Conservation (phyloP, 768 basidiomycete species). For the Mycena maculata region DNA sequence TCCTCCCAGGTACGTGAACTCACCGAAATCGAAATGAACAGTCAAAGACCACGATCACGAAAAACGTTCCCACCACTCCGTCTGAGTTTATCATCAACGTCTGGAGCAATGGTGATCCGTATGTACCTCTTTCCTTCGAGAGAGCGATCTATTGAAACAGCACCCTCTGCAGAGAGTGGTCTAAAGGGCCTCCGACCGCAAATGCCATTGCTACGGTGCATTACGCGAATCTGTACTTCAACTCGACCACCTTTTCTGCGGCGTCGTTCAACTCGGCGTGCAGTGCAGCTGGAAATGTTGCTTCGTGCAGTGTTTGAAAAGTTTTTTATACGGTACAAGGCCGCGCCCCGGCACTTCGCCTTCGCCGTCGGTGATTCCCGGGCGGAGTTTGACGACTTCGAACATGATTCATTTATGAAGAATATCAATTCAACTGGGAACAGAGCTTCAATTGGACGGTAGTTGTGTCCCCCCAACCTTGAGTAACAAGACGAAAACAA, state of each 20-base stretch:
- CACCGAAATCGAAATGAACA: neutral
- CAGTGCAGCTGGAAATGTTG: constrained; percentile 24
- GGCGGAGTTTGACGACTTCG: too few species aligned
- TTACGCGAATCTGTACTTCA: constrained; percentile 33
- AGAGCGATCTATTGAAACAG: too few species aligned
- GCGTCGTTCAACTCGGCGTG: constrained; percentile 27
- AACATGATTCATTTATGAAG: too few species aligned
- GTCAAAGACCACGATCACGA: constrained; percentile 23
- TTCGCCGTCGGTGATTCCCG: too few species aligned
- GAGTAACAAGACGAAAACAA: too few species aligned
- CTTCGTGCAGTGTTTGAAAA: constrained; percentile 31
- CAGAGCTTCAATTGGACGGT: too few species aligned
- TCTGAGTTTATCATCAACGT: too few species aligned
- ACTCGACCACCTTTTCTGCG: constrained; percentile 29
- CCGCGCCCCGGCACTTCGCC: too few species aligned
- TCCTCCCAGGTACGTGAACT: too few species aligned
- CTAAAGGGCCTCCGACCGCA: constrained; percentile 31
- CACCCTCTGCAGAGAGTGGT: constrained; percentile 7
- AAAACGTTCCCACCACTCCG: neutral
- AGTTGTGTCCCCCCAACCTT: too few species aligned
- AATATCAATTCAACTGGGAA: too few species aligned
- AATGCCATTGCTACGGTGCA: constrained; percentile 33
- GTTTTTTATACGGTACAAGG: too few species aligned
- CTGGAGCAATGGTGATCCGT: constrained; percentile 18
- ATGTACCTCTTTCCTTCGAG: neutral